Base-by-base conservation (phyloP, 495 filamentous ascomycete species). In the Haplographium delicatum region DNA sequence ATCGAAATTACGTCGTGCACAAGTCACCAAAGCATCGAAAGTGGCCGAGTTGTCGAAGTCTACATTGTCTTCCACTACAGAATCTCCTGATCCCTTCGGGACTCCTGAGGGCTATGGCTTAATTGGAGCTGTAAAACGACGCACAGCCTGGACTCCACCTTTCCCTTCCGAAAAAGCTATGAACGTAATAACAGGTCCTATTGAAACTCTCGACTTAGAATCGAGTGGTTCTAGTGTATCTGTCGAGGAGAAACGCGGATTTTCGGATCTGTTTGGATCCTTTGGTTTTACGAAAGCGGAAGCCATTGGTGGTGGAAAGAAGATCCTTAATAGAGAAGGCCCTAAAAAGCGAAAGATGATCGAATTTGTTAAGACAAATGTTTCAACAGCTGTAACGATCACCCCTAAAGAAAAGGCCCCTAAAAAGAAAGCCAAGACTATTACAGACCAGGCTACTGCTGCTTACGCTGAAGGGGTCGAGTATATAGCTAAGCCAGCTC, bases 371-470 rank as follows among this genome's bases (percentile, higher is more conserved):
- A 61, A 62, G 4, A 65, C 59, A 1, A 51, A 25, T 31, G 26
- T 28, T 9, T 24, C 50, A 19, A 31, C 39, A 4, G 28, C 48
- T 44, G 51, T 54, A 27, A 33, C 59, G 31, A 49, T 59, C 18
- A 44, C 60, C 1, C 47, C 54, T 18, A 84, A 72, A 52, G 56
- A 58, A 68, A 85, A 74, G 56, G 68, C 69, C 15, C 76, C 74
- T 24, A 81, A 78, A 54, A 95, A 86, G 68, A 91, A 88, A 62
- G 67, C 83, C 0, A 83, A 80, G 31, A 97, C 91, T 5, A 83
- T 97, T 45, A 97, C 91, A 2, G 89, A 84, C 44, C 70, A 85
- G 37, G 89, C 90, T 20, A 96, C 83, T 3, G 83, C 85, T 19
- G 80, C 81, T n/a, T 95, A 94, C 63, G 66, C 65, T 23, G 47